Evolutionary conservation across 2,329 filamentous ascomycete species (phyloP).

Genomic region (Colletotrichum ledebouriae): DNA sequence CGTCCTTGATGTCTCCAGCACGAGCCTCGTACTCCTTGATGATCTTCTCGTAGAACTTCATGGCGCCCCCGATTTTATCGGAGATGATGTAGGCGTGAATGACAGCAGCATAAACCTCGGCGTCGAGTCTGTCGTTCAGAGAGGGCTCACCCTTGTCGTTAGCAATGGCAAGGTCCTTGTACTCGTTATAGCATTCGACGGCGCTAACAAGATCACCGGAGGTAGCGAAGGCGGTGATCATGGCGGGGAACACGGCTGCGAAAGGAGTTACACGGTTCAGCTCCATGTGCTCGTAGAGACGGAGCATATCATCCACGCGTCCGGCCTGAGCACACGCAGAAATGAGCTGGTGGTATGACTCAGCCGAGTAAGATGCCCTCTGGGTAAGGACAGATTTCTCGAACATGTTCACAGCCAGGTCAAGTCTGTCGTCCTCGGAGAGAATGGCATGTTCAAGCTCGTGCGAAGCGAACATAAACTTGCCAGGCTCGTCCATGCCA

Average conservation of each 20-base stretch:
- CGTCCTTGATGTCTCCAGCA: slow-evolving; percentile 75
- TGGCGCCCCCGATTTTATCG: slow-evolving; percentile 83
- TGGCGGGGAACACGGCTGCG: slow-evolving; percentile 86
- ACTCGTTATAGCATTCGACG: slow-evolving; percentile 96
- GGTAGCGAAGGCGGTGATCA: slow-evolving; percentile 94
- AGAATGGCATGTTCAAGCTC: slow-evolving; percentile 90
- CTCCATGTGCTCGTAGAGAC: slow-evolving; percentile 94
- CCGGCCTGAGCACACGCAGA: slow-evolving; percentile 87
- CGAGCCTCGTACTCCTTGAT: slow-evolving; percentile 71
- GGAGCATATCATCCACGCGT: slow-evolving; percentile 88
- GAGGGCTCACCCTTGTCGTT: slow-evolving; percentile 81
- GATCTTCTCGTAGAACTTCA: slow-evolving; percentile 88
- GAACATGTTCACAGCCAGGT: slow-evolving; percentile 88
- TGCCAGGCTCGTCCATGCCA: slow-evolving; percentile 84
- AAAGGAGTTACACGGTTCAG: slow-evolving; percentile 78
- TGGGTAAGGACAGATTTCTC: slow-evolving; percentile 77
- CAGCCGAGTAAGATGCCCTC: slow-evolving; percentile 77
- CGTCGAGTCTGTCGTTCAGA: slow-evolving; percentile 80
- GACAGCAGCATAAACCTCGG: slow-evolving; percentile 89
- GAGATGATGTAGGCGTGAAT: slow-evolving; percentile 90
- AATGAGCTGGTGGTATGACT: slow-evolving; percentile 88
- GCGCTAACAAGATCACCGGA: slow-evolving; percentile 87
- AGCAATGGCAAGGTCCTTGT: slow-evolving; percentile 87
- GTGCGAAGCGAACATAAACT: slow-evolving; percentile 90
- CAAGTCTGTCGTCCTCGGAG: slow-evolving; percentile 87